Base-by-base conservation (phyloP, 441 rosid genomes). In the Bocquillonia castaneifolia region DNA sequence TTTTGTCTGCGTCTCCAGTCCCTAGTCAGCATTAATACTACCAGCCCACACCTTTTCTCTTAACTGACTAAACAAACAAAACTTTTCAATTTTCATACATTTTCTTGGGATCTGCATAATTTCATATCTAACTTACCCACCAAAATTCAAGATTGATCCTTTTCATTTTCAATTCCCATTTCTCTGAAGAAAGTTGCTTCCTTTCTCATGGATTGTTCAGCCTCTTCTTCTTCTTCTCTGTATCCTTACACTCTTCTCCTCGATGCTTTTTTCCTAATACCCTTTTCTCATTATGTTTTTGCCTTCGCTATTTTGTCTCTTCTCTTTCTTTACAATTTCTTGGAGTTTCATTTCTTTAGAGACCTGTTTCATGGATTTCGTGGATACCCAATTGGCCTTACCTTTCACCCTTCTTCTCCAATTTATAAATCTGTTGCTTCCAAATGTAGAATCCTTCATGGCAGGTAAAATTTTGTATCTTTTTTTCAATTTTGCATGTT, bases 281-380 rank as follows among this genome's bases (percentile, higher is more conserved):
- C 96, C 8, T 29, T 76, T 53, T 82, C 68, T 0, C 96, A 89
- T 65, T 89, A 82, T 60, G 42, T 83, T 22, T 25, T 83, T n/a
- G 78, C 71, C 8, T 67, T 83, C 59, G 18, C 59, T 56, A 0
- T 84, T 25, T 0, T 70, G 50, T 69, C 42, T 18, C 18, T 74
- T 55, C 42, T 70, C 29, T 84, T 85, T 53, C 78, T 91, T 52
- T 91, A 87, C 84, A 74, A 82, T 63, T 85, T 87, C 77, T 45
- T 89, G 44, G 93, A 84, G 65, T 74, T 85, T 23, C 96, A 91
- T 72, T 86, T 89, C 79, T 56, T 91, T 10, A 81, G 72, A 12
- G 92, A 86, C 58, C 22, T 79, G 3, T 28, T 83, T 66, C 58
- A 74, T 57, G 80, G 83, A 4, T 79, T 80, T 58, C 78, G 85